A percentile compares a stretch with the other conserved stretches of the same genome.
These are phyloP conservation scores for Magnolia kwangsiensis DNA, from an alignment of 164 flowering plant genomes.

Conservation along the genomic window DNA sequence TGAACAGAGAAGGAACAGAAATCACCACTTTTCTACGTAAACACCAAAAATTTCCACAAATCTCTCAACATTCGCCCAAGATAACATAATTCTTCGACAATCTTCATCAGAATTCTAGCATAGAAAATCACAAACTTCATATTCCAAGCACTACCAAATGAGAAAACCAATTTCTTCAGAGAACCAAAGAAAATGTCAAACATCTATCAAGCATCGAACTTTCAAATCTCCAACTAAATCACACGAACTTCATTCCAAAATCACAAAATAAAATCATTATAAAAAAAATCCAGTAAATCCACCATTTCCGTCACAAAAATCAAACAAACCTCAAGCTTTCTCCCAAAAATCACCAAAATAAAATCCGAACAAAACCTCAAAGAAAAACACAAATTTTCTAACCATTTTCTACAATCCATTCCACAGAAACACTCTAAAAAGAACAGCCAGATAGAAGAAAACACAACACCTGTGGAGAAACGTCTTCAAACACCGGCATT, in stretches of 20 bases:
- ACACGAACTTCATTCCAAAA: background rate
- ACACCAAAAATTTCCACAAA: background rate
- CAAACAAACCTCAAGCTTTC: background rate
- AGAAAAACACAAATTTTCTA: background rate
- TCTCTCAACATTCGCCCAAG: background rate
- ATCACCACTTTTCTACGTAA: background rate
- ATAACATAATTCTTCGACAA: too few species aligned
- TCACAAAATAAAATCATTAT: background rate
- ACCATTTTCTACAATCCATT: background rate
- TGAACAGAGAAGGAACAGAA: background rate
- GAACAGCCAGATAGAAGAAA: background rate
- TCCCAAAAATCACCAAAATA: background rate
- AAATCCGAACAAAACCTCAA: background rate
- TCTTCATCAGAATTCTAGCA: too few species aligned
- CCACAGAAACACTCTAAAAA: background rate
- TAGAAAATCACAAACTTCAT: background rate
- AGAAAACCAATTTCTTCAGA: background rate
- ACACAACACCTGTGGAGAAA: conserved; percentile 9
- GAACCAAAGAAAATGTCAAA: background rate
- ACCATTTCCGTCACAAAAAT: background rate
- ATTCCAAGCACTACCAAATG: background rate
- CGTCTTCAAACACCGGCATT: conserved; percentile 7
- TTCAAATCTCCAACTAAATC: background rate
- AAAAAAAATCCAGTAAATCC: background rate
- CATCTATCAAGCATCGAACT: background rate